Conservation (phyloP, 148 eudicot species). For the Rheum nobile region DNA sequence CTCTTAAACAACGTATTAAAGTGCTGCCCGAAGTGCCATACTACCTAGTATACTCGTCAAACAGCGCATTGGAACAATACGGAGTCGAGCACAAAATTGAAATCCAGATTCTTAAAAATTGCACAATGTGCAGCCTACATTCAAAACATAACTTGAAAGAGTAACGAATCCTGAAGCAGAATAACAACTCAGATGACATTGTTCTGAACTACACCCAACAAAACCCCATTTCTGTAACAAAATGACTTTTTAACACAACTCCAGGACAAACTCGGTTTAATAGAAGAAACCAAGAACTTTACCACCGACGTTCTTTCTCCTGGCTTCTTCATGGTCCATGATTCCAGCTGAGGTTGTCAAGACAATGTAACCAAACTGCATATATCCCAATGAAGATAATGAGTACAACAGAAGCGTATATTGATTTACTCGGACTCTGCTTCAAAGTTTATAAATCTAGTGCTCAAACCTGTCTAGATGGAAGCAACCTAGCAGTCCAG, state of each 20-base stretch:
- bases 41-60: too few relatives aligned
- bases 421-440: background rate
- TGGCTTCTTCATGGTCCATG: conserved; percentile 65
- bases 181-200: background rate
- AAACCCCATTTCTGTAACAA: background rate
- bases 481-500: conserved; percentile 82
- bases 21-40: too few relatives aligned
- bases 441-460: background rate
- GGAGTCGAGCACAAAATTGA: background rate
- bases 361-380: conserved; percentile 62
- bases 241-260: background rate
- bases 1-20: too few relatives aligned
- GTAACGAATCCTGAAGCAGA: background rate
- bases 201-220: background rate
- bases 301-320: conserved; percentile 63
- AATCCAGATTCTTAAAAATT: background rate
- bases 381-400: background rate
- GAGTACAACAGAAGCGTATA: background rate
- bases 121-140: background rate
- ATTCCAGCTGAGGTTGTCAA: conserved; percentile 62
- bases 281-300: conserved; percentile 61
- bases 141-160: background rate
- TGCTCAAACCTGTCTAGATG: conserved; percentile 71
- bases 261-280: background rate
- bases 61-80: background rate